Base-by-base conservation (phyloP, 176 grass and related monocot genomes). In the Cenchrus americanus region DNA sequence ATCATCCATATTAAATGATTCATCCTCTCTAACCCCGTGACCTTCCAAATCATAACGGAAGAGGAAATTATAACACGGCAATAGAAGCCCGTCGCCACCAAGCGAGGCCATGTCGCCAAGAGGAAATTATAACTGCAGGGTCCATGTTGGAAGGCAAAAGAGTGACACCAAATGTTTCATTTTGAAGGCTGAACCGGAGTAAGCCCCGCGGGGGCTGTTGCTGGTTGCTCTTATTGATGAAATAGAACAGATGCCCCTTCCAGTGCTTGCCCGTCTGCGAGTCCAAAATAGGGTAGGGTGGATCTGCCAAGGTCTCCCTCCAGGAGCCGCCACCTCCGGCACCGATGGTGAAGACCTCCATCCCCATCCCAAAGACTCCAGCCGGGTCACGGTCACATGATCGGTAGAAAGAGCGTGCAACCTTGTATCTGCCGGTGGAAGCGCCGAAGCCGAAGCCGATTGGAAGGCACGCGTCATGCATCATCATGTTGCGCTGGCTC, bases 141-240 rank as follows among this genome's bases (percentile, higher is more conserved):
- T 72, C 44, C 68, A 71, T 5, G 53, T 13, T 6, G 5, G 66
- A 7, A 17, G 8, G 41, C 7, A 83, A 24, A 2, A 8, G 26
- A 51, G 80, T 83, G 69, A 83, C 2, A 34, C 80, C 80, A 63
- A 62, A 73, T 1, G 80, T 83, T 83, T 83, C 80, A 8, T 73
- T 43, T 23, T 50, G 12, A 22, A 83, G 69, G 69, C 69, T 73
- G 80, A 83, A 83, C 10, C 69, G 57, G 26, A 83, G 42, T 24
- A 83, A 19, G 4, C 54, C 80, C 1, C 14, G 18, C 3, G 55
- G 55, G 37, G 80, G 54, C 3, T 62, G 11, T 17, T 32, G 40
- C 17, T 62, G 12, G 1, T 50, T 11, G 17, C 1, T 12, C 57
- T 63, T 83, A 12, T 17, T 1, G 12, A 83, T 40, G 44, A 73